These are phyloP conservation scores for Ceratocystis alfenasii DNA, from an alignment of 2,329 filamentous ascomycete genomes.

Conservation along the genomic window DNA sequence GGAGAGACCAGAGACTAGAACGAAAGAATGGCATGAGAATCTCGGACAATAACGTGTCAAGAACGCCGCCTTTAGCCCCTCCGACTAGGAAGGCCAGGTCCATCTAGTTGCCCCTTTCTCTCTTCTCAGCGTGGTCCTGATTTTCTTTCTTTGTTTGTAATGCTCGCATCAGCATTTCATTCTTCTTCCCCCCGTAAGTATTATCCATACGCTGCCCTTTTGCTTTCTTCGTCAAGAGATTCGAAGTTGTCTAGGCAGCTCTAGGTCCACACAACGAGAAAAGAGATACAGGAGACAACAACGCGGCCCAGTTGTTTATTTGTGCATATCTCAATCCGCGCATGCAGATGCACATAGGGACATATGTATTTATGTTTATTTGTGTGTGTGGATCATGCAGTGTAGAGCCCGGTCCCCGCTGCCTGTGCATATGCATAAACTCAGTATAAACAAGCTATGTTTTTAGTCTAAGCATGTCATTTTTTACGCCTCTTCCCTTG, in stretches of 20 bases:
- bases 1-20: neutral
- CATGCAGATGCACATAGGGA: neutral
- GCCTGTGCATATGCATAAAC: too few species aligned
- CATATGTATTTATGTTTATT: neutral
- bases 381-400: neutral
- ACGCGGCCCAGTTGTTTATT: neutral
- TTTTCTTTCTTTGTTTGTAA: too few species aligned
- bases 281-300: neutral
- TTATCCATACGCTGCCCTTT: neutral
- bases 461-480: too few species aligned
- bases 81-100: neutral
- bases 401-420: too few species aligned
- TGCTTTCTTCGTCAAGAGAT: neutral
- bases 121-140: neutral
- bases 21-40: neutral
- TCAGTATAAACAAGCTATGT: too few species aligned
- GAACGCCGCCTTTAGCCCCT: neutral
- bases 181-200: neutral
- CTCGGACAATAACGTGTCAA: conserved; percentile 9
- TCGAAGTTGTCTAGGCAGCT: neutral
- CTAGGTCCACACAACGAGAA: neutral
- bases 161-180: neutral
- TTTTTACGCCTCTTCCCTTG: too few species aligned
- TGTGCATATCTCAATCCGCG: neutral
- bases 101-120: neutral